These are phyloP conservation scores for Penicillium glabrum DNA, from an alignment of 2,329 filamentous ascomycete genomes.

Conservation along the genomic window DNA sequence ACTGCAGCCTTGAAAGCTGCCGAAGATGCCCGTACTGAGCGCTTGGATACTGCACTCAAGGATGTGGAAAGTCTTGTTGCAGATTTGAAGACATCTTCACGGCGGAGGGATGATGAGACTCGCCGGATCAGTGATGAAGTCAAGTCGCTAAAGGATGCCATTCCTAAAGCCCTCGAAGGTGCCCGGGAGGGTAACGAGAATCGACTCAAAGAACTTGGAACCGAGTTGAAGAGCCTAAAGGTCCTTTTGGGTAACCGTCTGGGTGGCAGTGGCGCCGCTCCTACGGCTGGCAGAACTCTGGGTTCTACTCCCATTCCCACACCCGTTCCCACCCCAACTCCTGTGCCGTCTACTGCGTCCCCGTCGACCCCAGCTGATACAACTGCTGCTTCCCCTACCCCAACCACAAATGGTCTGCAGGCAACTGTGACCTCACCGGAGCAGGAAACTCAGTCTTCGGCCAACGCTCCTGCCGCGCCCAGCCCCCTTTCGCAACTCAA, in stretches of 20 bases:
- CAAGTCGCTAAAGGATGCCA: slow-evolving; percentile 73
- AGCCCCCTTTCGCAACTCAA: slow-evolving; percentile 53
- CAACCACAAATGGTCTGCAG: slow-evolving; percentile 29
- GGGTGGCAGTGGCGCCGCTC: slow-evolving; percentile 36
- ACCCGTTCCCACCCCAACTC: slow-evolving; percentile 21
- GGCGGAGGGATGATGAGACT: slow-evolving; percentile 82
- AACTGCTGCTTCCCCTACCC: slow-evolving; percentile 11
- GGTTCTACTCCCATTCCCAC: slow-evolving; percentile 24
- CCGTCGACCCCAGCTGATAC: slow-evolving; percentile 11
- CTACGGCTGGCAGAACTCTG: slow-evolving; percentile 32
- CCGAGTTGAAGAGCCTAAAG: slow-evolving; percentile 89
- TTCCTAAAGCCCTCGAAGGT: slow-evolving; percentile 84
- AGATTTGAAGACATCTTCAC: slow-evolving; percentile 78
- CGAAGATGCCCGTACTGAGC: slow-evolving; percentile 79
- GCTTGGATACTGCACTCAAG: slow-evolving; percentile 74
- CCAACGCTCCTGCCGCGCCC: slow-evolving; percentile 27
- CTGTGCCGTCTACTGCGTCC: slow-evolving; percentile 19
- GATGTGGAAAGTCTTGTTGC: slow-evolving; percentile 82
- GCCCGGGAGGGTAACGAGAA: slow-evolving; percentile 82
- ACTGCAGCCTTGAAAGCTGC: slow-evolving; percentile 84
- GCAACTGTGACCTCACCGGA: slow-evolving; percentile 29
- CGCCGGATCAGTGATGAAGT: slow-evolving; percentile 85
- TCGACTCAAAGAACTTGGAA: slow-evolving; percentile 78
- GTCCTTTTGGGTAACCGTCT: slow-evolving; percentile 71
- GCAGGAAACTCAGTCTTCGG: slow-evolving; percentile 25